These are phyloP conservation scores for Geosmithia flava DNA, from an alignment of 2,329 filamentous ascomycete genomes.

Conservation along the genomic window DNA sequence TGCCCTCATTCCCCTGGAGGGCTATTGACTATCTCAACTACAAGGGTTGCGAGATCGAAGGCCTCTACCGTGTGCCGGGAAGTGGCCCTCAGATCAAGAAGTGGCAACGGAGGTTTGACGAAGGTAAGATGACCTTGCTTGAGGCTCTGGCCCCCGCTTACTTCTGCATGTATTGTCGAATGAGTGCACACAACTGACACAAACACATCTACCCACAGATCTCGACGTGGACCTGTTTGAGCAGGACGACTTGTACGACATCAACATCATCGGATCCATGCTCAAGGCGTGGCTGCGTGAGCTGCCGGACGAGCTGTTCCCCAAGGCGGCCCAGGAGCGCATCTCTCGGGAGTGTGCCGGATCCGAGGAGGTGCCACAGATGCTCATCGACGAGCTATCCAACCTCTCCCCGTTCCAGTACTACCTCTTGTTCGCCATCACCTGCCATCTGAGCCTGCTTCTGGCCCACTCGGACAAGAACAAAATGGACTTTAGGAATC, in stretches of 20 bases:
- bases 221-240: conserved; percentile 84
- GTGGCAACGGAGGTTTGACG: conserved; percentile 86
- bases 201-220: conserved; percentile 33
- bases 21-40: conserved; percentile 96
- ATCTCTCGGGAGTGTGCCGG: conserved; percentile 71
- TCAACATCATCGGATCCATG: conserved; percentile 92
- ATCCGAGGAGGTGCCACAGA: conserved; percentile 66
- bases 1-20: conserved; percentile 90
- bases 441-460: conserved; percentile 84
- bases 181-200: background rate
- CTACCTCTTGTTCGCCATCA: conserved; percentile 93
- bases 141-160: background rate
- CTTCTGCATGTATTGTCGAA: conserved; percentile 2
- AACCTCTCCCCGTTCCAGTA: conserved; percentile 96
- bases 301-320: conserved; percentile 88
- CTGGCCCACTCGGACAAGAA: conserved; percentile 89
- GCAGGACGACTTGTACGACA: conserved; percentile 80
- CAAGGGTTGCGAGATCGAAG: conserved; percentile 87
- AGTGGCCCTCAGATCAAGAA: conserved; percentile 84
- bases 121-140: conserved; percentile 41
- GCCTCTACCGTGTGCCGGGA: conserved; percentile 83
- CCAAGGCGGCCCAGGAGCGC: conserved; percentile 68
- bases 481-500: conserved; percentile 94
- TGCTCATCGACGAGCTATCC: conserved; percentile 83
- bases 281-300: conserved; percentile 94